Evolutionary conservation across 768 basidiomycete species (phyloP).

Genomic region (Suillus americanus): DNA sequence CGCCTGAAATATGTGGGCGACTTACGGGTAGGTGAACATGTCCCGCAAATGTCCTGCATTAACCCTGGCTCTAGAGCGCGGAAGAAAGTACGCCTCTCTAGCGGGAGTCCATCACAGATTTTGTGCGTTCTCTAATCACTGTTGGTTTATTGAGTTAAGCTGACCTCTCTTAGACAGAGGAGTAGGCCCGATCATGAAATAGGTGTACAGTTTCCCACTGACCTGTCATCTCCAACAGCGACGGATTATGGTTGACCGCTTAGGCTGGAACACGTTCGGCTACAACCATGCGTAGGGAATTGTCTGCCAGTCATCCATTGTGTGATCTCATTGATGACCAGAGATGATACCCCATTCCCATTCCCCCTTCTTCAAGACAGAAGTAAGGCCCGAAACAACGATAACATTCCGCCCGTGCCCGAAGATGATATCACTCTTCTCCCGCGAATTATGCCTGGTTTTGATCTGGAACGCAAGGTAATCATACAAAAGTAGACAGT

Average conservation of each 20-base stretch:
- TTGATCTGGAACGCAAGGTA: slow-evolving; percentile 6
- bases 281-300: not conserved
- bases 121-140: not conserved
- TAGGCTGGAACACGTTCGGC: not conserved
- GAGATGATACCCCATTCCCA: not conserved
- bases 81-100: slow-evolving; percentile 1
- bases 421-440: slow-evolving; percentile 1
- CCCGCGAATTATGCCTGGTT: slow-evolving; percentile 2
- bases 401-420: not conserved
- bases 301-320: not conserved
- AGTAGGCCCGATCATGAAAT: not conserved
- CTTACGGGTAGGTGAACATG: slow-evolving; percentile 3
- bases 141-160: not conserved
- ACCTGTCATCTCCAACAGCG: slow-evolving; percentile 2
- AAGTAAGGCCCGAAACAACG: not conserved
- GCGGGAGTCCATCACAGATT: slow-evolving; percentile 5
- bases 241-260: slow-evolving; percentile 5
- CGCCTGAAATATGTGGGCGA: not conserved
- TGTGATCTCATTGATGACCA: not conserved
- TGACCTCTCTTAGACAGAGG: slow-evolving; percentile 1
- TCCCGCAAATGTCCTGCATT: not conserved
- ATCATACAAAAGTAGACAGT: not conserved
- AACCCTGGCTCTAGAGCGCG: slow-evolving; percentile 6
- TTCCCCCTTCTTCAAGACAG: not conserved
- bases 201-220: not conserved